Base-by-base conservation (phyloP, 768 basidiomycete genomes). In the Mycena olivaceomarginata region DNA sequence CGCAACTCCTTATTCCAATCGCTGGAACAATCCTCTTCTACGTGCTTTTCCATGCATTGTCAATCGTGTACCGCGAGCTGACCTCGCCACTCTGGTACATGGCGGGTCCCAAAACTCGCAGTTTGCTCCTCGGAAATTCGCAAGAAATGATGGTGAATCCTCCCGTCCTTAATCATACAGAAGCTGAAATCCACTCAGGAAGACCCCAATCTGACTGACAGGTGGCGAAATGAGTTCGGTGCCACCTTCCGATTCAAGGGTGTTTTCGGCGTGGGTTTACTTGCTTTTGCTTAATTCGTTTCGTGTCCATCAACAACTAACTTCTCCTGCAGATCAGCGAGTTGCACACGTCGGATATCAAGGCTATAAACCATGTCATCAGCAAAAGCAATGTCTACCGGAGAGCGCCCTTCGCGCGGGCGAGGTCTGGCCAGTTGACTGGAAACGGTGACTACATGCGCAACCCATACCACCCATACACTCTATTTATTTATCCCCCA, bases 61-160 rank as follows among this genome's bases (percentile, higher is more conserved):
- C 51, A 48, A 40, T 67, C 20, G 56, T 81, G 22, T 70, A 77
- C 53, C 57, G 53, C 46, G 59, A 53, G 1, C 72, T 68, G 53
- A 73, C 46, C 25, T 85, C 86, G 1, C 80, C 84, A 0, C 80
- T 88, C 2, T 82, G 83, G 39, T 53, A 82, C 59, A 80, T 89
- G 22, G 85, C 81, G 0, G 87, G 88, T 12, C 88, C 88, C 15
- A 12, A 57, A 57, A 82, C 72, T 46, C 67, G 81, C 12, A 84
- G 79, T 72, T 79, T 77, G 73, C 31, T 89, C 15, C 83, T 71
- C 6, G 88, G 88, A 13, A 82, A 87, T 76, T 15, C 85, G 13
- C 62, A 51, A 10, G 82, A 83, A 0, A 76, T 88, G 6, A 48
- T 70, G 48, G 69, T 82, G 1, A 81, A 10, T 73, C n/a, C 40